Base-by-base conservation (phyloP, 331 rosid species). In the Prunus yedoensis region DNA sequence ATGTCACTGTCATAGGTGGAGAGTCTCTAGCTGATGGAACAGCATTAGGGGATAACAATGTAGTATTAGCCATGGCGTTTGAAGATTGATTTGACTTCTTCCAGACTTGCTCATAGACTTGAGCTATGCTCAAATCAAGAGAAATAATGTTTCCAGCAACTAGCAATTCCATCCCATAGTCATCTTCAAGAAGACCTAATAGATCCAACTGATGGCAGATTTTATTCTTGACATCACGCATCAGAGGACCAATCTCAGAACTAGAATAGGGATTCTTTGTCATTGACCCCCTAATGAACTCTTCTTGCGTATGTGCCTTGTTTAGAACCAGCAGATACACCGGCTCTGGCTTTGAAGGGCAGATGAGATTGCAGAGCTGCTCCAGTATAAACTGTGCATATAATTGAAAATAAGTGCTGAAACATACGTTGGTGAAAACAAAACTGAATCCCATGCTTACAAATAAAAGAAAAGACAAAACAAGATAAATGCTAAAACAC, bases 131-230 rank as follows among this genome's bases (percentile, higher is more conserved):
- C 85, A 95, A 84, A 89, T 95, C 99, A 80, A 95, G 97, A 81
- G 99, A 92, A 78, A 95, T 92, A 74, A 95, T 95, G 85, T 95
- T 92, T 79, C 99, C 99, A 77, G 99, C 99, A 78, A 95, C 97
- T 73, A 95, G 89, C 88, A 95, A 89, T 85, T 95, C 99, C 99
- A 95, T 95, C 79, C 99, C 97, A 78, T 63, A 95, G 83, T 92
- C 97, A 88, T 95, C 99, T 83, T 85, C 99, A 72, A 92, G 71
- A 87, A 95, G 91, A 67, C 96, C 90, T 73, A 92, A 72, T 80
- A 95, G 78, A 79, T 95, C 99, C 86, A 95, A 82, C 88, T 90
- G 96, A 84, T 92, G 97, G 77, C 99, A 95, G 69, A 95, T 95
- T 85, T 95, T 95, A 65, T 95, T 95, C 88, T 95, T 95, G 47